Conservation (phyloP, 2,329 filamentous ascomycete species). For the Hypomyces rosellus region DNA sequence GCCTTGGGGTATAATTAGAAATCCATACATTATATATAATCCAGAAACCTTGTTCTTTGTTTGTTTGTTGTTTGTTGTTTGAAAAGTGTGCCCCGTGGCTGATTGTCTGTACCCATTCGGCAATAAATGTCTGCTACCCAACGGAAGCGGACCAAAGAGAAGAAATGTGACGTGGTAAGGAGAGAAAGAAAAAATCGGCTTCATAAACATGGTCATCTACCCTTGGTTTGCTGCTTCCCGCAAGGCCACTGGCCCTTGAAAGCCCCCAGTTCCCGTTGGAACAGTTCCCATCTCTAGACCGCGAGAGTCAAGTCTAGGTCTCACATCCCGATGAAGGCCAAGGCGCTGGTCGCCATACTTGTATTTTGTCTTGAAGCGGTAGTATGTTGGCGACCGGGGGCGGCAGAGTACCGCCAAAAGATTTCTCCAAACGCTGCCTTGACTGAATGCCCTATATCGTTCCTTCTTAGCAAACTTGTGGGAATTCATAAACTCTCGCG, state of each 20-base stretch:
- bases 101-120: no score
- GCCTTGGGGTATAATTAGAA: slow-evolving; percentile 7
- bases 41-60: not conserved
- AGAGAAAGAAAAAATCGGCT: slow-evolving; percentile 1
- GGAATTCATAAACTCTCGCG: slow-evolving; percentile 89
- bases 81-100: not conserved
- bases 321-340: slow-evolving; percentile 39
- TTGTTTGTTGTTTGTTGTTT: slow-evolving; percentile 3
- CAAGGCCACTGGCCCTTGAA: slow-evolving; percentile 48
- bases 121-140: not conserved
- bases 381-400: slow-evolving; percentile 80
- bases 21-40: slow-evolving; percentile 10
- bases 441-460: slow-evolving; percentile 83
- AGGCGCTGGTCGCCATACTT: slow-evolving; percentile 80
- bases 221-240: slow-evolving; percentile 26
- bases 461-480: slow-evolving; percentile 93
- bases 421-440: slow-evolving; percentile 69
- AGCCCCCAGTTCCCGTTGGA: slow-evolving; percentile 36
- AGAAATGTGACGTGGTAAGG: not conserved
- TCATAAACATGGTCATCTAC: slow-evolving; percentile 9
- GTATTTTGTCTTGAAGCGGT: slow-evolving; percentile 75
- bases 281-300: slow-evolving; percentile 70
- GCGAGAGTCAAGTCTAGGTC: slow-evolving; percentile 43
- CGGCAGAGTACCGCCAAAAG: slow-evolving; percentile 75
- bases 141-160: not conserved